A percentile compares a stretch with the other conserved stretches of the same genome.
Conservation (phyloP, 2,329 filamentous ascomycete species). For the Botrytis cinerea region DNA sequence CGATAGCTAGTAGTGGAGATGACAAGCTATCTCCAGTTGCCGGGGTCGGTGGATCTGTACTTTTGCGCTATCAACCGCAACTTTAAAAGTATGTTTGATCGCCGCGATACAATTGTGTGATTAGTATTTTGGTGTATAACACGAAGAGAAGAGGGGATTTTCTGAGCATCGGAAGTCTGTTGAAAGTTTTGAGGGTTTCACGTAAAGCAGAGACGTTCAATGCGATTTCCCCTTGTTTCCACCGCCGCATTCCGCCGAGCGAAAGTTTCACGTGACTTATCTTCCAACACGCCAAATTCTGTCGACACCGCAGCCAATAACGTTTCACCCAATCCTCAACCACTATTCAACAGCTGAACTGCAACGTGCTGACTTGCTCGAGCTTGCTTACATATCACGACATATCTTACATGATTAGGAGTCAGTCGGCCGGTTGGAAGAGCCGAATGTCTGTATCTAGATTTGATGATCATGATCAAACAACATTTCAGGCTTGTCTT, state of each 20-base stretch:
- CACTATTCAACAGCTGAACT: not conserved
- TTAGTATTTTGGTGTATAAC: not conserved
- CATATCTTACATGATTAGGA: not conserved
- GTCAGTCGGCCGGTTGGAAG: not conserved
- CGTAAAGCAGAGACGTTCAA: not conserved
- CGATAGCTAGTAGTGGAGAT: not conserved
- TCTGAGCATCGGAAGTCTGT: not conserved
- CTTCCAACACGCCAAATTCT: not conserved
- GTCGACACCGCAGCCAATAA: not conserved
- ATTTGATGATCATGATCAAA: not conserved
- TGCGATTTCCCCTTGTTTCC: not conserved
- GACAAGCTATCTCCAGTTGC: not conserved
- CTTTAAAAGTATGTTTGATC: not conserved
- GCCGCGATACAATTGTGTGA: no score
- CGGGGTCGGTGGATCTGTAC: not conserved
- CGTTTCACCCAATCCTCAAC: not conserved
- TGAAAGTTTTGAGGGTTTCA: not conserved
- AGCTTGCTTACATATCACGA: not conserved
- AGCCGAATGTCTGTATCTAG: not conserved
- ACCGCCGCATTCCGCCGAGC: not conserved
- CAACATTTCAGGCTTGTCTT: not conserved
- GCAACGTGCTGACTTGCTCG: not conserved
- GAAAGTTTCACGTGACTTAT: not conserved
- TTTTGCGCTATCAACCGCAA: not conserved
- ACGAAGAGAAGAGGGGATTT: not conserved